Conservation (phyloP, 2,329 filamentous ascomycete species). For the Pseudogymnoascus destructans region DNA sequence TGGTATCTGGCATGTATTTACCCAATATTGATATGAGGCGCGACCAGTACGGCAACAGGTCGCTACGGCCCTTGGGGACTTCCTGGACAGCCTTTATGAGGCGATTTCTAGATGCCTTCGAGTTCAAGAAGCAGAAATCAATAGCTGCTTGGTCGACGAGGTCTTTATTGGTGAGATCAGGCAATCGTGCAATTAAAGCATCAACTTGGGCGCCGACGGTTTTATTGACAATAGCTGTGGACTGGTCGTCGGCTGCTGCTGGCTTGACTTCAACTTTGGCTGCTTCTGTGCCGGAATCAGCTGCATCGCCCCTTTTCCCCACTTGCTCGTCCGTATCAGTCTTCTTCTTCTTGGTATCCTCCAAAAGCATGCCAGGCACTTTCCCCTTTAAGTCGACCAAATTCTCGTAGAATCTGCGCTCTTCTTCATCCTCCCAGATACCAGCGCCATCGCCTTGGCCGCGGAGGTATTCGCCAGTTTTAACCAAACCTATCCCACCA, state of each 20-base stretch:
- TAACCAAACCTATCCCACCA: conserved; percentile 81
- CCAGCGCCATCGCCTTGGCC: conserved; percentile 82
- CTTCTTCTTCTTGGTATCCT: conserved; percentile 93
- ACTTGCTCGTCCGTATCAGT: conserved; percentile 66
- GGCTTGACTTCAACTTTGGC: conserved; percentile 35
- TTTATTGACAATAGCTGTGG: conserved; percentile 92
- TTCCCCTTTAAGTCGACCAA: conserved; percentile 90
- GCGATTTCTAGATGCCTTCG: conserved; percentile 90
- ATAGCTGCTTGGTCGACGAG: conserved; percentile 82
- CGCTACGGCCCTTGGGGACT: conserved; percentile 83
- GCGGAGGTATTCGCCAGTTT: conserved; percentile 82
- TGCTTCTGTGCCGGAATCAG: conserved; percentile 34
- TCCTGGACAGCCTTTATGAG: conserved; percentile 88
- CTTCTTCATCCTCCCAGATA: conserved; percentile 98
- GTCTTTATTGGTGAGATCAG: conserved; percentile 84
- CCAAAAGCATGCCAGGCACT: conserved; percentile 82
- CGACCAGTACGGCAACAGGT: conserved; percentile 84
- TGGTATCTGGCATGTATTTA: conserved; percentile 88
- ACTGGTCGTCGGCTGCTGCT: conserved; percentile 59
- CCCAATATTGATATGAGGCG: conserved; percentile 85
- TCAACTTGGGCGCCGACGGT: conserved; percentile 96
- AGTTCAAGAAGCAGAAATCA: conserved; percentile 97
- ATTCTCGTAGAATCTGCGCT: conserved; percentile 96
- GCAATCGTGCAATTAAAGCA: conserved; percentile 72
- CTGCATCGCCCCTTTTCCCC: conserved; percentile 56